phyloP scores from a whole-genome alignment of 1,139 yeast genomes.

The Yamadazyma spencermartinsiae region DNA sequence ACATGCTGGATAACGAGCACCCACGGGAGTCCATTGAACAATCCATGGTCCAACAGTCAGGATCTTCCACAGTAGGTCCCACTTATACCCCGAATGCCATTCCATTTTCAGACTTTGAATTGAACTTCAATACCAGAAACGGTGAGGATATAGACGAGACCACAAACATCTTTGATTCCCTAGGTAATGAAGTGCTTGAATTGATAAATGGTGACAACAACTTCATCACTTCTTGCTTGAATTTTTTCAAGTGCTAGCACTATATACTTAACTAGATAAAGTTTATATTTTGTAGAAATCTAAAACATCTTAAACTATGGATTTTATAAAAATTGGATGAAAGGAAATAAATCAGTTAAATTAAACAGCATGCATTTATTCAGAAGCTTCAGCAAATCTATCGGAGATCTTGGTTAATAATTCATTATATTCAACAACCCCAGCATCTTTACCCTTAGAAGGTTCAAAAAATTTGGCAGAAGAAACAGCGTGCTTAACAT shows the following conservation, averaged over 20 bases:
- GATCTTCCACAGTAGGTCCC: constrained; percentile 5
- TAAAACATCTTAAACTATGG: neutral
- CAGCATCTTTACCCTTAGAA: constrained; percentile 79
- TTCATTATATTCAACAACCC: constrained; percentile 72
- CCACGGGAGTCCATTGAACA: constrained; percentile 3
- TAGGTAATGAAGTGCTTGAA: constrained; percentile 19
- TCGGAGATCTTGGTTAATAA: constrained; percentile 77
- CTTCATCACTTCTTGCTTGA: constrained; percentile 19
- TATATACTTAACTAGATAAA: neutral
- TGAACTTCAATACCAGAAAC: constrained; percentile 12
- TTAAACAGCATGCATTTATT: constrained; percentile 38
- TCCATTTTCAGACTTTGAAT: constrained; percentile 24
- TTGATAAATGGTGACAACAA: constrained; percentile 21
- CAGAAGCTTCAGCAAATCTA: constrained; percentile 93
- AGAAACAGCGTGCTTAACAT: constrained; percentile 89
- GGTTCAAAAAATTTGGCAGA: constrained; percentile 97
- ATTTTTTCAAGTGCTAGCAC: constrained; percentile 2
- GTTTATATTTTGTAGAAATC: constrained; percentile 1
- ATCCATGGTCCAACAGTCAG: neutral
- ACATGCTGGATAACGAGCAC: no score
- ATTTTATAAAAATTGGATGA: neutral
- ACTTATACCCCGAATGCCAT: constrained; percentile 27
- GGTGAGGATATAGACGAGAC: neutral
- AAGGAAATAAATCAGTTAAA: constrained; percentile 2
- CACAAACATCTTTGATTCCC: constrained; percentile 19